A percentile compares a stretch with the other conserved stretches of the same genome.
These are phyloP conservation scores for Mycena metata DNA, from an alignment of 768 basidiomycete species.

Conservation along the genomic window DNA sequence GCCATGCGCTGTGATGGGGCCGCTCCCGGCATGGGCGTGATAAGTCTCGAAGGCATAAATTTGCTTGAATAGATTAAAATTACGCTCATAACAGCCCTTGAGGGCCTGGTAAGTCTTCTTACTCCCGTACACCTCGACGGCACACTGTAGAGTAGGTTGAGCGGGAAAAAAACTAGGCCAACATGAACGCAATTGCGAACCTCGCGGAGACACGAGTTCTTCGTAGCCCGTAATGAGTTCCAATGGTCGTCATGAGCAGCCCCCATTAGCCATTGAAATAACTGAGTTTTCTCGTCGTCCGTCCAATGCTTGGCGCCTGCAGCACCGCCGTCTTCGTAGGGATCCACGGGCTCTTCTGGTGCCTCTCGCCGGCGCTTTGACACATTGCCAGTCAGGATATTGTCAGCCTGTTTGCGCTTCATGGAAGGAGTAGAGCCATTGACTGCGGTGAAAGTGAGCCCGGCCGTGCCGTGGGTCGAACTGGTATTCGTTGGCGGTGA, in stretches of 20 bases:
- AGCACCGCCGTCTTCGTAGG: constrained; percentile 61
- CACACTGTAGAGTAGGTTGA: constrained; percentile 63
- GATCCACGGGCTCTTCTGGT: constrained; percentile 54
- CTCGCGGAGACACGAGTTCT: constrained; percentile 87
- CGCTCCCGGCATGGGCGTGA: constrained; percentile 52
- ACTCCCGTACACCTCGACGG: constrained; percentile 75
- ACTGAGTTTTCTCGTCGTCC: constrained; percentile 83
- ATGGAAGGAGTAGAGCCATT: constrained; percentile 51
- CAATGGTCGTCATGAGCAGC: constrained; percentile 80
- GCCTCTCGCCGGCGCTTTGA: constrained; percentile 63
- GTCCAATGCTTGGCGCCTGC: constrained; percentile 89
- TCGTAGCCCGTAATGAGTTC: constrained; percentile 81
- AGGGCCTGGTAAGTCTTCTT: constrained; percentile 89
- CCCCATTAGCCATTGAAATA: constrained; percentile 87
- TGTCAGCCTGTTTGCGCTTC: constrained; percentile 69
- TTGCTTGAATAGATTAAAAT: constrained; percentile 88
- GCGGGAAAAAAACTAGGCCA: constrained; percentile 15
- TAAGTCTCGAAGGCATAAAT: constrained; percentile 80
- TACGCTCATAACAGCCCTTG: constrained; percentile 89
- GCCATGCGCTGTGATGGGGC: constrained; percentile 56
- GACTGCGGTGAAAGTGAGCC: constrained; percentile 50
- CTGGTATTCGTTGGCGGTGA: constrained; percentile 50
- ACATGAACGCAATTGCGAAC: constrained; percentile 49
- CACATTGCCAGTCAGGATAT: constrained; percentile 48
- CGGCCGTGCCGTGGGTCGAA: constrained; percentile 52